Evolutionary conservation across 2,329 filamentous ascomycete species (phyloP), one percentile per base, ranked within the genome.

Genomic region (Pestalotiopsis sp.): DNA sequence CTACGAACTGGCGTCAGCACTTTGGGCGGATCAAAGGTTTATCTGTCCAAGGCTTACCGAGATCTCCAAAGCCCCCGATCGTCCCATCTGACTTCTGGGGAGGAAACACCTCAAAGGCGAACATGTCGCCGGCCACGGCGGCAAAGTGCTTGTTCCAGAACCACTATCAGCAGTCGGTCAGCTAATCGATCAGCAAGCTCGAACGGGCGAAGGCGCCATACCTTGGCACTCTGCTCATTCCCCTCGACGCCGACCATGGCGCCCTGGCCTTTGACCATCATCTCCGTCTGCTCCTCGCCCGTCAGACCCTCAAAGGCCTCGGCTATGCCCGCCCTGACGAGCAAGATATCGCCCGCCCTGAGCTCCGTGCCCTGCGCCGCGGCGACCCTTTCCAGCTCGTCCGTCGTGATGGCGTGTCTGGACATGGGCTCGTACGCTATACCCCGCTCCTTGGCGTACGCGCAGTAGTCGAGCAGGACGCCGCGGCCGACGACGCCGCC

Each of bases 101-200:
- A 7, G 83, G 82, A 72, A 83, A 86, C 3, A 84, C 84, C 72
- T 90, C 88, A 70, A 87, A 85, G 4, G 80, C 82, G 11, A 87
- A 84, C 63, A 83, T 82, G 68, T 91, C 88, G 2, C 87, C 86
- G 0, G 84, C 88, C 0, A 89, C 83, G 1, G 88, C 88, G 0
- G 86, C 79, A 71, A 90, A 88, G 14, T 81, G 78, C 64, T 84
- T 81, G 66, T 89, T 84, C 87, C 87, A 90, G 20, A 90, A 78
- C 87, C 88, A 90, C 45, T 82, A 80, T 23, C 7, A 12, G 7
- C 7, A 12, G 7, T 1, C 6, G 14, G 52, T 61, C 36, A 45
- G 38, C n/a, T 58, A 17, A 41, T 23, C 17, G 12, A 20, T 52
- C 20, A 14, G n/a, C 36, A 20, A 14, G 60, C 31, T 31, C 23